Evolutionary conservation across 345 rosid species (phyloP), one percentile per base, ranked within the genome.

Genomic region (Arabis hirsuta): DNA sequence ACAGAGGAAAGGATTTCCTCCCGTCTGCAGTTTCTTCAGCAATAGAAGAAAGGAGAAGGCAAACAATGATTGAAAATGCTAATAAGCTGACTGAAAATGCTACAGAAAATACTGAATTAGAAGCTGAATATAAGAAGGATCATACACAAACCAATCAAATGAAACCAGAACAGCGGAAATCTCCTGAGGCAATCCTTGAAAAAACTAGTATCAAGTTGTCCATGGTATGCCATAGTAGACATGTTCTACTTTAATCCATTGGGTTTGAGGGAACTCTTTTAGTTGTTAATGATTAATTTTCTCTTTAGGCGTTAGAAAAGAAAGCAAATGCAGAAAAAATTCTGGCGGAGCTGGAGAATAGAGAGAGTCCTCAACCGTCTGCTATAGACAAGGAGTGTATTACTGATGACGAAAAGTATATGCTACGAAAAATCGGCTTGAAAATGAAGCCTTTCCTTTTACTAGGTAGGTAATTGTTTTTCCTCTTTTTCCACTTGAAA

Each of bases 1-100:
- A 94, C 77, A 81, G 98, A 78, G 98, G 98, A 78, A 94, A 94
- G 77, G 98, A 94, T 86, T 94, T 91, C 83, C 87, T 94, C 54
- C 97, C 95, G 9, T 76, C 81, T 68, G 92, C 89, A 32, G 97
- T 87, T 81, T 91, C 98, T 74, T 85, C 87, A 67, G 92, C 90
- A 61, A 86, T 94, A 77, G 82, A 84, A 81, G 88, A 88, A 74
- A 84, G 90, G 79, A 89, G 90, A 79, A 86, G 75, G 67, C 82
- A 76, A 55, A 81, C 41, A 16, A 74, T 81, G 45, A 69, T 56
- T 38, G 70, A 84, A 75, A 62, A 70, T 14, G 38, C 39, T 53
- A 68, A 61, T 54, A 60, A 42, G 50, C 65, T 79, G 54, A 57
- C 44, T 57, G 73, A 67, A 41, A 62, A 69, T 45, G 26, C 34